Conservation (phyloP, 2,329 filamentous ascomycete genomes). For the Neoascochyta sp. region DNA sequence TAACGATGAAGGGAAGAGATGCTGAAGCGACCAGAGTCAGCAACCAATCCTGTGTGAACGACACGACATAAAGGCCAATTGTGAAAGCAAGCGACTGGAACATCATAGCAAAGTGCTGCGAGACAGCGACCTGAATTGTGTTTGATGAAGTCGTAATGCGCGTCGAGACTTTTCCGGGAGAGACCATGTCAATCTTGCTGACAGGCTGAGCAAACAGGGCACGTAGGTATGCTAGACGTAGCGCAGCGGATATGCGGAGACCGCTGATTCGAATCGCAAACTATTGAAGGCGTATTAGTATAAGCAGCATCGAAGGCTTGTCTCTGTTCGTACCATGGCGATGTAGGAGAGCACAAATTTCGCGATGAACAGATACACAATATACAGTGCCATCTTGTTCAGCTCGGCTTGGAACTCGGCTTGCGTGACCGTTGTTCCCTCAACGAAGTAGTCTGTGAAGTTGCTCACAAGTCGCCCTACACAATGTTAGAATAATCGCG, state of each 20-base stretch:
- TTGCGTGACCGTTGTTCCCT: constrained; percentile 42
- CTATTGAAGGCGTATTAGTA: constrained; percentile 18
- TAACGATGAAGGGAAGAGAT: constrained; percentile 40
- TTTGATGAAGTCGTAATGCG: constrained; percentile 54
- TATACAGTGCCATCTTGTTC: constrained; percentile 32
- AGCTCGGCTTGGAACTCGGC: constrained; percentile 51
- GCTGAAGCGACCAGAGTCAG: constrained; percentile 51
- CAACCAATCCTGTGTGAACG: constrained; percentile 52
- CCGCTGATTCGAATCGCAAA: constrained; percentile 50
- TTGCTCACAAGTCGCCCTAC: constrained; percentile 46
- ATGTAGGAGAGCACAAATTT: constrained; percentile 36
- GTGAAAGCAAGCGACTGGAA: constrained; percentile 36
- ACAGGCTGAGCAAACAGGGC: constrained; percentile 51
- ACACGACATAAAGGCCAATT: constrained; percentile 42
- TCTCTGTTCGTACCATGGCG: constrained; percentile 27
- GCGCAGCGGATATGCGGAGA: constrained; percentile 49
- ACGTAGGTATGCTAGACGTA: constrained; percentile 50
- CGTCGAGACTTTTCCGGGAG: constrained; percentile 49
- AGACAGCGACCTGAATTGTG: constrained; percentile 53
- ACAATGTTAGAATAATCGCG: constrained; percentile 1
- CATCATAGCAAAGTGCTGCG: constrained; percentile 51
- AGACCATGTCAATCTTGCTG: constrained; percentile 47
- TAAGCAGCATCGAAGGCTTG: constrained; percentile 1
- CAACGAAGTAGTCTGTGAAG: constrained; percentile 56
- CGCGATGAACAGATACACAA: constrained; percentile 52